A percentile compares a stretch with the other conserved stretches of the same genome.
Evolutionary conservation across 352 stramenopile species (phyloP).

Genomic region (Phytophthora constricta): DNA sequence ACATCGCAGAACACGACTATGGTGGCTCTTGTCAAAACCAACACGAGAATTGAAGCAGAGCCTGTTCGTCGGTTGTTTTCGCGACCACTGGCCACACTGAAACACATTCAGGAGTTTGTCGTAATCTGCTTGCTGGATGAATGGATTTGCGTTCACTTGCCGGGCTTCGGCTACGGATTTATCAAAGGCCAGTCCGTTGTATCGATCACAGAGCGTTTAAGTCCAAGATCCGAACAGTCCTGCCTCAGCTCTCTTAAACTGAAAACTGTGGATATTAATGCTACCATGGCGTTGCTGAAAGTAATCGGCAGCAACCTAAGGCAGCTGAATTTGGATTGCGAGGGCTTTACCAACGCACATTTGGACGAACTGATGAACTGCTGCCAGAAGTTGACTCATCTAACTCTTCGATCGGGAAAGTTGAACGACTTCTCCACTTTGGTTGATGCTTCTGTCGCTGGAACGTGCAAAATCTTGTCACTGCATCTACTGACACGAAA

Average conservation of each 20-base stretch:
- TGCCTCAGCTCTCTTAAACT: slow-evolving; percentile 21
- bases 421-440: slow-evolving; percentile 28
- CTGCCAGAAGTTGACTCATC: slow-evolving; percentile 24
- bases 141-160: slow-evolving; percentile 32
- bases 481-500: slow-evolving; percentile 23
- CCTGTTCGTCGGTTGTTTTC: slow-evolving; percentile 24
- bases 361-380: slow-evolving; percentile 17
- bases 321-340: slow-evolving; percentile 27
- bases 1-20: background rate
- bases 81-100: slow-evolving; percentile 18
- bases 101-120: slow-evolving; percentile 4
- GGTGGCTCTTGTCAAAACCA: slow-evolving; percentile 16
- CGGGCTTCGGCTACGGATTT: slow-evolving; percentile 29
- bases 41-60: slow-evolving; percentile 23
- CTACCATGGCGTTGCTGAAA: slow-evolving; percentile 17
- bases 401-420: slow-evolving; percentile 18
- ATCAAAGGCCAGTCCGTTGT: slow-evolving; percentile 20
- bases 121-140: slow-evolving; percentile 12
- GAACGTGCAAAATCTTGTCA: slow-evolving; percentile 17
- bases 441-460: slow-evolving; percentile 15
- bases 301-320: slow-evolving; percentile 16
- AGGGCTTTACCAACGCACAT: slow-evolving; percentile 21
- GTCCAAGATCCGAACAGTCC: background rate
- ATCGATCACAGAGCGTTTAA: slow-evolving; percentile 10
- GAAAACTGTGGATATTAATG: slow-evolving; percentile 18